Base-by-base conservation (phyloP, 441 rosid genomes). In the Corymbia citriodora region DNA sequence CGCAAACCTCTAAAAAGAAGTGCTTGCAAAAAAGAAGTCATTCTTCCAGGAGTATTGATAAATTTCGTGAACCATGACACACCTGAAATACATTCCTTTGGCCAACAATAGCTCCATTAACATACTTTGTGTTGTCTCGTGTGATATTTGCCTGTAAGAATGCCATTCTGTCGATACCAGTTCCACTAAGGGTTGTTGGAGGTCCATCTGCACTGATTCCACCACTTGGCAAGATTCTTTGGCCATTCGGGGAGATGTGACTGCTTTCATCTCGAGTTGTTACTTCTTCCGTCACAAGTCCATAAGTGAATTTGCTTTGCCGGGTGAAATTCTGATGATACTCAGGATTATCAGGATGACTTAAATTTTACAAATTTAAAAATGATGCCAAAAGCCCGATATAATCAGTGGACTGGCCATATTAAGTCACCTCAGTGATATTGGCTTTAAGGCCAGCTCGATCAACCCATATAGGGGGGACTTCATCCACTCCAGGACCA, bases 151-250 rank as follows among this genome's bases (percentile, higher is more conserved):
- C 99, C 89, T 97, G 99, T 70, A 96, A 92, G 92, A 98, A 98
- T 54, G 99, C 95, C 98, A 97, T 92, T 59, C 97, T 94, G 91
- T 98, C 99, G 59, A 96, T 94, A 89, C 99, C 99, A 11, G 99
- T 98, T 88, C 99, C 99, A 89, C 99, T 98, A 55, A 98, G 99
- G 87, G 99, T 97, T 29, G 99, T 98, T 89, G 99, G 99, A 45
- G 99, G 99, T 59, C 99, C 99, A 94, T 98, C 99, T n/a, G 99
- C 97, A 88, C 99, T 98, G 91, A 97, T 95, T 93, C 99, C 99
- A 52, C 99, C 99, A 88, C 96, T 97, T 89, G 99, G 99, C 92
- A 97, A 93, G 91, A 97, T 96, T 92, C 99, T 95, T 93, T 96
- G 99, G 92, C 99, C 99, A 68, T 92, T 91, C 57, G 98, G 91